Evolutionary conservation across 2,329 filamentous ascomycete genomes (phyloP).

Genomic region (Falciphora oryzae): DNA sequence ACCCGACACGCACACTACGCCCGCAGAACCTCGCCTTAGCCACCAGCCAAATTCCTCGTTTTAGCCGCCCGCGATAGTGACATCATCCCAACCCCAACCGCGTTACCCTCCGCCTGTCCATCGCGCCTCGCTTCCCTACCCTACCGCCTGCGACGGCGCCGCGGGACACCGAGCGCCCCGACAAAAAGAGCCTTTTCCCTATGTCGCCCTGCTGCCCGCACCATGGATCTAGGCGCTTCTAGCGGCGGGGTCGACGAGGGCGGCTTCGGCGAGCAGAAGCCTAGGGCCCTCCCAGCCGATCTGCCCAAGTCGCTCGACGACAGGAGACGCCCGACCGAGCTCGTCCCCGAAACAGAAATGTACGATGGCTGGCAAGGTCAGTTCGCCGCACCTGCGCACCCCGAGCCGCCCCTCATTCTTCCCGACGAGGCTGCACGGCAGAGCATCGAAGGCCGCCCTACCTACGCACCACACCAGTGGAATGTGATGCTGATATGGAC

Average conservation of each 20-base stretch:
- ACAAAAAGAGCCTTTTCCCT: too few relatives aligned
- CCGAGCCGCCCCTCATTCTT: conserved; percentile 7
- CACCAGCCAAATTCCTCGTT: neutral
- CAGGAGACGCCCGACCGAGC: conserved; percentile 61
- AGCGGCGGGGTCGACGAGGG: conserved; percentile 11
- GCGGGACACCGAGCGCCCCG: too few relatives aligned
- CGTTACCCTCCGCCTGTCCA: too few relatives aligned
- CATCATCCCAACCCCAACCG: neutral
- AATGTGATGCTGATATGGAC: conserved; percentile 6
- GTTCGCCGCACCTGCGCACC: conserved; percentile 19
- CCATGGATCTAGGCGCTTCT: conserved; percentile 10
- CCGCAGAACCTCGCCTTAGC: neutral
- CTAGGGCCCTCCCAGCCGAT: conserved; percentile 65
- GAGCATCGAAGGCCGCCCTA: conserved; percentile 10
- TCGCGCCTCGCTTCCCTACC: too few relatives aligned
- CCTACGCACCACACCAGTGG: conserved; percentile 9
- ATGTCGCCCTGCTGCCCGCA: conserved; percentile 4
- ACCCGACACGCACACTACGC: neutral
- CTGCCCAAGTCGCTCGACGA: conserved; percentile 90
- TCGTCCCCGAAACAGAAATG: conserved; percentile 83
- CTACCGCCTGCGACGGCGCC: too few relatives aligned
- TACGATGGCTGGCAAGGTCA: conserved; percentile 97
- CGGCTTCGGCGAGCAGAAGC: conserved; percentile 23
- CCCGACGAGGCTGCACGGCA: too few relatives aligned
- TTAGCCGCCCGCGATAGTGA: neutral